These are phyloP conservation scores for Boechera retrofracta DNA, from an alignment of 345 rosid genomes.

Conservation along the genomic window DNA sequence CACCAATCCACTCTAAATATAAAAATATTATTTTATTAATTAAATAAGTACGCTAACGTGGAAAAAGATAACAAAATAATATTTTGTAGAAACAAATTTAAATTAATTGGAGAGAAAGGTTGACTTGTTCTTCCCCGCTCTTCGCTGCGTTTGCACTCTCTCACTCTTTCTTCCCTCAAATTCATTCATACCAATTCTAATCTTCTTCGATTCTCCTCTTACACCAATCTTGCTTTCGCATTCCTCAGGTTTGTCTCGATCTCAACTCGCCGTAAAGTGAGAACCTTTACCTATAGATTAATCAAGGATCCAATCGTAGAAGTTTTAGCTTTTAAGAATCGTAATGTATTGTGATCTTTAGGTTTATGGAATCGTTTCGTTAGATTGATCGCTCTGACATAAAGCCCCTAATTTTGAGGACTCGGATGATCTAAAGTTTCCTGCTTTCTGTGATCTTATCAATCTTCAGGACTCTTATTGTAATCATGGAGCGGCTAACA, in stretches of 20 bases:
- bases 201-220: conserved; percentile 17
- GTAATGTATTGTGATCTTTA: conserved; percentile 1
- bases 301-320: background rate
- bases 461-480: conserved; percentile 28
- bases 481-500: conserved; percentile 71
- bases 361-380: background rate
- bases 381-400: background rate
- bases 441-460: background rate
- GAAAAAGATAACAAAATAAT: background rate
- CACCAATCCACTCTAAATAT: background rate
- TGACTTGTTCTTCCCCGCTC: conserved; percentile 42
- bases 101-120: conserved; percentile 15
- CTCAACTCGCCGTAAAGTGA: background rate
- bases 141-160: conserved; percentile 12
- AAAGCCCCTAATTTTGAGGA: background rate
- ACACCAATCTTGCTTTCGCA: background rate
- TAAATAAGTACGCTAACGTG: conserved; percentile 3
- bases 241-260: conserved; percentile 29
- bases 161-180: conserved; percentile 10
- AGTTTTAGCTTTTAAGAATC: background rate
- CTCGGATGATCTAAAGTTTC: background rate
- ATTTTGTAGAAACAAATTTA: conserved; percentile 23
- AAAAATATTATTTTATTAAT: background rate
- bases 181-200: background rate
- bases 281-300: background rate